Conservation (phyloP, 805 yeast species). For the Saccharomycopsis oosterbeekiorum region DNA sequence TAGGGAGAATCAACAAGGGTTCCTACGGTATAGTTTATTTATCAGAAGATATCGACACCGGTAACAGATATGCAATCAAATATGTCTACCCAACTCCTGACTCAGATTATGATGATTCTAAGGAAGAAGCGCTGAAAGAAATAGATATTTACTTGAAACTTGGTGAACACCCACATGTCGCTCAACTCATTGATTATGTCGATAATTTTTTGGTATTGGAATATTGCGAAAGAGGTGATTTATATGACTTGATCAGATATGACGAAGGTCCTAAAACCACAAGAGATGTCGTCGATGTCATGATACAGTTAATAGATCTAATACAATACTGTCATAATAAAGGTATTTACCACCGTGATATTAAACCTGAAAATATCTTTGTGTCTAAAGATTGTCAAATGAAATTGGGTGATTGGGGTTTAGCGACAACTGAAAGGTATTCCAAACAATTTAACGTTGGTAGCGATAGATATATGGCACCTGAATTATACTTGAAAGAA, state of each 20-base stretch:
- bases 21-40: slow-evolving; percentile 88
- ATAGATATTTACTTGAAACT: slow-evolving; percentile 64
- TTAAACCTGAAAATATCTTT: slow-evolving; percentile 79
- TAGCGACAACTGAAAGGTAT: slow-evolving; percentile 75
- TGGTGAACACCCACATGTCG: slow-evolving; percentile 66
- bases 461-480: slow-evolving; percentile 83
- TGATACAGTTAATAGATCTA: slow-evolving; percentile 74
- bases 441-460: slow-evolving; percentile 79
- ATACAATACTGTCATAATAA: slow-evolving; percentile 79
- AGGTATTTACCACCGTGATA: slow-evolving; percentile 85
- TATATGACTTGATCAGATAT: slow-evolving; percentile 63
- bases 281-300: slow-evolving; percentile 79
- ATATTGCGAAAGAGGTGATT: slow-evolving; percentile 73
- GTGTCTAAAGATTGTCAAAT: slow-evolving; percentile 61
- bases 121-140: slow-evolving; percentile 35
- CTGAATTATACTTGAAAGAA: slow-evolving; percentile 56
- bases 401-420: slow-evolving; percentile 83
- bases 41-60: slow-evolving; percentile 54
- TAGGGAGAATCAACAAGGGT: slow-evolving; percentile 78
- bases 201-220: slow-evolving; percentile 80
- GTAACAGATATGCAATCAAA: slow-evolving; percentile 70
- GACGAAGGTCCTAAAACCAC: slow-evolving; percentile 69
- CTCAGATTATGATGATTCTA: slow-evolving; percentile 26
- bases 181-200: slow-evolving; percentile 63
- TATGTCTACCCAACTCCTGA: slow-evolving; percentile 57